These are phyloP conservation scores for Hypoxylon fragiforme DNA, from an alignment of 495 filamentous ascomycete genomes.

Conservation along the genomic window DNA sequence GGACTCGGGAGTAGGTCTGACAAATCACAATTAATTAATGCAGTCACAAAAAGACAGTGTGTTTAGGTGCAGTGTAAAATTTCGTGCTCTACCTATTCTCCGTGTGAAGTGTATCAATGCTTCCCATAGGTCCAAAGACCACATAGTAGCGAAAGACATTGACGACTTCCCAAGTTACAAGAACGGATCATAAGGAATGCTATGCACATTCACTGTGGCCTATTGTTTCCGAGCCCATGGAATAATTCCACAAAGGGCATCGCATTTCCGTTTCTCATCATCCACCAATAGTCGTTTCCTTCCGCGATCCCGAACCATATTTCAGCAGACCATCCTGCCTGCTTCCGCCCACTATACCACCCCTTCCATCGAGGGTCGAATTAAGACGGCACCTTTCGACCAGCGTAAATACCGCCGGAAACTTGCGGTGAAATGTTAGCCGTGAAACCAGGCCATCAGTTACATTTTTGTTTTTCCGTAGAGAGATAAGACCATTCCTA, in stretches of 20 bases:
- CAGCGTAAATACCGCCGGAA: slow-evolving; percentile 60
- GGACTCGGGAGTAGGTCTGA: too few relatives aligned
- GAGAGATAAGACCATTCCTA: slow-evolving; percentile 23
- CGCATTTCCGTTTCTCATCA: slow-evolving; percentile 3
- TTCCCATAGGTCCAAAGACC: neutral
- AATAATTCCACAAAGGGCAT: neutral
- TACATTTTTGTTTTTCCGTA: slow-evolving; percentile 25
- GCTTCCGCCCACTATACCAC: slow-evolving; percentile 17
- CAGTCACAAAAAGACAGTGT: too few relatives aligned
- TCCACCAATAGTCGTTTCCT: neutral
- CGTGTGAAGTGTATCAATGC: neutral
- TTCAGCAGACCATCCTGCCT: slow-evolving; percentile 23
- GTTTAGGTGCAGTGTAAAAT: neutral
- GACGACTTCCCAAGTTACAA: neutral
- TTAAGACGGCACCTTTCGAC: slow-evolving; percentile 61
- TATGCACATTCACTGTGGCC: neutral
- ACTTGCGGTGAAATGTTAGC: slow-evolving; percentile 41
- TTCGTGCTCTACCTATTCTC: neutral
- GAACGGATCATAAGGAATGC: neutral
- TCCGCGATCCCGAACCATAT: slow-evolving; percentile 4
- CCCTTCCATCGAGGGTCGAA: slow-evolving; percentile 30
- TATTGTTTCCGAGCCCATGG: too few relatives aligned
- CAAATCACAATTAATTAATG: too few relatives aligned
- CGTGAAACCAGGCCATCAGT: slow-evolving; percentile 17
- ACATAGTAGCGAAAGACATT: neutral